Base-by-base conservation (phyloP, 1,139 yeast species). In the Zygoascus hellenicus region DNA sequence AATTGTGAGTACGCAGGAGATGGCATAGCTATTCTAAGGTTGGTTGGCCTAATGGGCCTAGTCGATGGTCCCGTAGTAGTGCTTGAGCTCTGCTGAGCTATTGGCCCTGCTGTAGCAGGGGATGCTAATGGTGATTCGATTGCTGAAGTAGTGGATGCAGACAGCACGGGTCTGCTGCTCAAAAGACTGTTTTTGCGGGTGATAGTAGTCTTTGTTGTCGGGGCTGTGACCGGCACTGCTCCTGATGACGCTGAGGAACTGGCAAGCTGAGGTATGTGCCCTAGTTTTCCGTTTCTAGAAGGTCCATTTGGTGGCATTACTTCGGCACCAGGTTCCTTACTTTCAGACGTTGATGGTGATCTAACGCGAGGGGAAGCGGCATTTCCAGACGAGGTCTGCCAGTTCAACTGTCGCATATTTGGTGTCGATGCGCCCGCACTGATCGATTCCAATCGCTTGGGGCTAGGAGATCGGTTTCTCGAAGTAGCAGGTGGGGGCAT, bases 181-280 rank as follows among this genome's bases (percentile, higher is more conserved):
- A 40, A 30, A 13, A 35, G 49, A 46, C 38, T 55, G 51, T 31
- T 56, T 42, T 28, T 54, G 43, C 46, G 51, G 14, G 39, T 35
- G 29, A 39, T 13, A 7, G 43, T 30, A 5, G 38, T 15, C 5
- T 14, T 14, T n/a, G 34, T 5, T 3, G 26, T 7, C 4, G 26
- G 26, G 7, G 26, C 26, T 22, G 26, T 22, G 26, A 7, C 26
- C 26, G 26, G 26, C 26, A 22, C 26, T 22, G 26, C 26, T 22
- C 26, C 26, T 22, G 4, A 7, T 7, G 26, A 22, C 26, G 26
- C 26, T 7, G 26, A 22, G 7, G 26, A 22, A 22, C 26, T 22
- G 7, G 26, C 26, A 22, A 22, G 26, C 26, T 22, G 26, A 4
- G 26, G 26, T 5, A 22, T 22, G 26, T 22, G 26, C 26, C 26